Conservation (phyloP, 2,329 filamentous ascomycete genomes). For the Teratosphaeria gauchensis region DNA sequence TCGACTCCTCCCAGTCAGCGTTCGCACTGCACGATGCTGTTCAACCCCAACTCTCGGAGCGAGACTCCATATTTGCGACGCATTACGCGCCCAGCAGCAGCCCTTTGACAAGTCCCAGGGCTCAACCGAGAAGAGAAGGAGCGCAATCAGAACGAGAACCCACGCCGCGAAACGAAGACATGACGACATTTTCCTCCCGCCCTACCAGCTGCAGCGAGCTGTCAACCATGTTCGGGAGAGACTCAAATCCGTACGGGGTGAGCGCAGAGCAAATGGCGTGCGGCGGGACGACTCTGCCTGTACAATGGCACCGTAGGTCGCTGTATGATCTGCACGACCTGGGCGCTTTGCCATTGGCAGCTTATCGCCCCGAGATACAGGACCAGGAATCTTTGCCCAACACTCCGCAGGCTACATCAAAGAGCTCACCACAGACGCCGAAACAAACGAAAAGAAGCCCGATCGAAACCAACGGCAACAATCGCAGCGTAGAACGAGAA, state of each 20-base stretch:
- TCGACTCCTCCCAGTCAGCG: background rate
- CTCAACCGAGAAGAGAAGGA: background rate
- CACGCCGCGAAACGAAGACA: slow-evolving; percentile 4
- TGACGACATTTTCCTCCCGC: slow-evolving; percentile 3
- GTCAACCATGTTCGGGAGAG: slow-evolving; percentile 5
- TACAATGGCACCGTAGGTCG: slow-evolving; percentile 21
- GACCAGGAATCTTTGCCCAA: background rate
- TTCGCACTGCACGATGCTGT: slow-evolving; percentile 23
- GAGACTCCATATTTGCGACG: slow-evolving; percentile 55
- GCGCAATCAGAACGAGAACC: background rate
- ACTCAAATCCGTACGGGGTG: slow-evolving; percentile 3
- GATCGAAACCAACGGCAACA: slow-evolving; percentile 10
- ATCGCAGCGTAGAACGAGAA: slow-evolving; percentile 32
- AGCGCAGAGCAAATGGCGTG: slow-evolving; percentile 1
- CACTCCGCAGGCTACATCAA: background rate
- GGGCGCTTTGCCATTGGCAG: slow-evolving; percentile 4
- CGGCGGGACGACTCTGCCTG: slow-evolving; percentile 13
- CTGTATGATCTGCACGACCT: slow-evolving; percentile 23
- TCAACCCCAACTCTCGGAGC: slow-evolving; percentile 48
- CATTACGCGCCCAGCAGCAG: slow-evolving; percentile 47
- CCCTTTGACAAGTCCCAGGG: slow-evolving; percentile 28
- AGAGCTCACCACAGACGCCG: slow-evolving; percentile 12
- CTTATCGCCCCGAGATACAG: background rate
- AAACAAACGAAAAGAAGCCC: slow-evolving; percentile 3
- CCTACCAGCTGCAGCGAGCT: background rate